A percentile compares a stretch with the other conserved stretches of the same genome.
Conservation (phyloP, 1,284 basidiomycete species). For the Papiliotrema nemorosa region DNA sequence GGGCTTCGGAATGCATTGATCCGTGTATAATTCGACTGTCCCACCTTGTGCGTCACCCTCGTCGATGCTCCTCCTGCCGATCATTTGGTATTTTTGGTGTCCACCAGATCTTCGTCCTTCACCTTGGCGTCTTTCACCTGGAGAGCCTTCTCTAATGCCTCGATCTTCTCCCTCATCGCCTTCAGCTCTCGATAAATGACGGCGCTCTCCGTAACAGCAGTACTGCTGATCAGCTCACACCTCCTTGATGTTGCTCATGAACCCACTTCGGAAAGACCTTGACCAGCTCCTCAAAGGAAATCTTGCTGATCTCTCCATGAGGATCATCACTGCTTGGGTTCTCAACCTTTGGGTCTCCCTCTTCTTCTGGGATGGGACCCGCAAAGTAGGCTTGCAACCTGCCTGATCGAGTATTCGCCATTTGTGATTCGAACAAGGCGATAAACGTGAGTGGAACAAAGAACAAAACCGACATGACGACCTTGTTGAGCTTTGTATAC, state of each 20-base stretch:
- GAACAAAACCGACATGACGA: slow-evolving; percentile 73
- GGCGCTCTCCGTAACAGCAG: slow-evolving; percentile 59
- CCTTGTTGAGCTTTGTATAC: slow-evolving; percentile 63
- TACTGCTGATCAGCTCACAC: slow-evolving; percentile 23
- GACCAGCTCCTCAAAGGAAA: slow-evolving; percentile 70
- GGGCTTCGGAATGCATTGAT: too few species aligned
- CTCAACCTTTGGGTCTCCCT: slow-evolving; percentile 62
- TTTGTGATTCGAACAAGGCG: slow-evolving; percentile 68
- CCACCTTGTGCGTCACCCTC: too few species aligned
- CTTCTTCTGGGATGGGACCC: slow-evolving; percentile 61
- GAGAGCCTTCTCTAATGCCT: slow-evolving; percentile 54
- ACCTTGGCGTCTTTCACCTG: slow-evolving; percentile 1
- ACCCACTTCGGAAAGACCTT: slow-evolving; percentile 75
- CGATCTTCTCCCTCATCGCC: slow-evolving; percentile 59
- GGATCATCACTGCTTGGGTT: slow-evolving; percentile 54
- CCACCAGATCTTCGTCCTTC: background rate
- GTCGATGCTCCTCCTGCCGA: too few species aligned
- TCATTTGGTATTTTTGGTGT: too few species aligned
- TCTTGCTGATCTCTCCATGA: slow-evolving; percentile 61
- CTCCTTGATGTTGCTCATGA: slow-evolving; percentile 1
- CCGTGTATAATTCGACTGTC: too few species aligned
- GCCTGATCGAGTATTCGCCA: slow-evolving; percentile 51
- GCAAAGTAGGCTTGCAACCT: slow-evolving; percentile 62
- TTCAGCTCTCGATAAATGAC: slow-evolving; percentile 65
- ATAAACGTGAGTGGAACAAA: slow-evolving; percentile 71